Conservation (phyloP, 176 grass and related monocot genomes). For the Panicum miliaceum region DNA sequence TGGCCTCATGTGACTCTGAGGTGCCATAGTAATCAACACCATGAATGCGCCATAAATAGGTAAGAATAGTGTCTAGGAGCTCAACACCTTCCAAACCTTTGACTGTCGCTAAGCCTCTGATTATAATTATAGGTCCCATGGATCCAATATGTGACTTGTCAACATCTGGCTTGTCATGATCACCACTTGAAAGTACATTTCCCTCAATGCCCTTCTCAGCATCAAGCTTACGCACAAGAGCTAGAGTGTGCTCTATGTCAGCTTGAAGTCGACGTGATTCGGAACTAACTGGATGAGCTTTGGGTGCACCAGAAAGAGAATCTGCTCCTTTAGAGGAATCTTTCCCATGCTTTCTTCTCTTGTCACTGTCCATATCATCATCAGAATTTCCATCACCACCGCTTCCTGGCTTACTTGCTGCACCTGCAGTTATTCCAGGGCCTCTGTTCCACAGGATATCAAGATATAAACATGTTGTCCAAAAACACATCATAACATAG, state of each 20-base stretch:
- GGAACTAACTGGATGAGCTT: slow-evolving; percentile 77
- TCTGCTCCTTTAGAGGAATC: slow-evolving; percentile 70
- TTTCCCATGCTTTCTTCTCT: slow-evolving; percentile 79
- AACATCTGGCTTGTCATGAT: slow-evolving; percentile 66
- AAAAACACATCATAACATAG: slow-evolving; percentile 24
- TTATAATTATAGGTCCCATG: slow-evolving; percentile 98
- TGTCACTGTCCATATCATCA: slow-evolving; percentile 78
- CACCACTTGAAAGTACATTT: slow-evolving; percentile 69
- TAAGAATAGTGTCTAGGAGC: slow-evolving; percentile 85
- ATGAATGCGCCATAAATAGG: slow-evolving; percentile 96
- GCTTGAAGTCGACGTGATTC: slow-evolving; percentile 75
- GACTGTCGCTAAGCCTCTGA: slow-evolving; percentile 88
- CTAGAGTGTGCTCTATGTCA: slow-evolving; percentile 80
- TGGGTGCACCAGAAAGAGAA: slow-evolving; percentile 66
- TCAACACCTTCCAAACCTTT: slow-evolving; percentile 97
- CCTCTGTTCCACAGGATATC: slow-evolving; percentile 61
- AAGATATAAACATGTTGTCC: slow-evolving; percentile 50
- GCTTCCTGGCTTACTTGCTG: slow-evolving; percentile 57
- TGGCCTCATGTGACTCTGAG: slow-evolving; percentile 70
- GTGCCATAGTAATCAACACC: slow-evolving; percentile 97
- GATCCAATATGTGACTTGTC: slow-evolving; percentile 93
- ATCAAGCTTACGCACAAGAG: slow-evolving; percentile 80
- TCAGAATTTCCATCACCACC: slow-evolving; percentile 88
- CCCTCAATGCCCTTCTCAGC: slow-evolving; percentile 84
- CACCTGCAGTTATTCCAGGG: slow-evolving; percentile 61